A percentile compares a stretch with the other conserved stretches of the same genome.
phyloP scores from a whole-genome alignment of 805 yeast species.

The Zygosaccharomyces rouxii region DNA sequence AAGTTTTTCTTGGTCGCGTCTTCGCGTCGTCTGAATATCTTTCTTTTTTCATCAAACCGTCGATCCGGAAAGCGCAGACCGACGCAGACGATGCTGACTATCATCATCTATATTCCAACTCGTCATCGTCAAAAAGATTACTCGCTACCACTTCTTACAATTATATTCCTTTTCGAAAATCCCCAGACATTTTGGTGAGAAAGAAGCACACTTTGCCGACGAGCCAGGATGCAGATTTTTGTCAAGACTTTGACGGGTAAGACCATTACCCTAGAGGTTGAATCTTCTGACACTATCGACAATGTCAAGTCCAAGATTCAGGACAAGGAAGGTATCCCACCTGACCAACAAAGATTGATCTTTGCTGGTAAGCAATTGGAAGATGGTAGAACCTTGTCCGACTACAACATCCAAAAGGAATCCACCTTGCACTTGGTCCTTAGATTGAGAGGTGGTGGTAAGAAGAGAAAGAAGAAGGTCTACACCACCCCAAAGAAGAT shows the following conservation, averaged over 20 bases:
- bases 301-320: constrained; percentile 94
- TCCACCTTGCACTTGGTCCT: constrained; percentile 93
- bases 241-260: constrained; percentile 99
- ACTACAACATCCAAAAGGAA: constrained; percentile 98
- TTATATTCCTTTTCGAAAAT: neutral
- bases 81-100: neutral
- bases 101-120: neutral
- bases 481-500: constrained; percentile 99
- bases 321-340: constrained; percentile 97
- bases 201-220: constrained; percentile 46
- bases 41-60: neutral
- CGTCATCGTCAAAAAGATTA: neutral
- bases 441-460: constrained; percentile 96
- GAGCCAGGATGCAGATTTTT: constrained; percentile 83
- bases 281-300: constrained; percentile 96
- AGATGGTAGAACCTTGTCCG: constrained; percentile 93
- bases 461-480: constrained; percentile 99
- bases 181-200: constrained; percentile 31
- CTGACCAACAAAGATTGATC: constrained; percentile 95
- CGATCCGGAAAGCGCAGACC: neutral
- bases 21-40: neutral
- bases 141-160: too few relatives aligned
- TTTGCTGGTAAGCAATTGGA: constrained; percentile 97
- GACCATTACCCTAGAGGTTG: constrained; percentile 97
- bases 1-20: constrained; percentile 8